A percentile compares a stretch with the other conserved stretches of the same genome.
Evolutionary conservation across 805 yeast genomes (phyloP).

Genomic region (Zygosaccharomyces rouxii): DNA sequence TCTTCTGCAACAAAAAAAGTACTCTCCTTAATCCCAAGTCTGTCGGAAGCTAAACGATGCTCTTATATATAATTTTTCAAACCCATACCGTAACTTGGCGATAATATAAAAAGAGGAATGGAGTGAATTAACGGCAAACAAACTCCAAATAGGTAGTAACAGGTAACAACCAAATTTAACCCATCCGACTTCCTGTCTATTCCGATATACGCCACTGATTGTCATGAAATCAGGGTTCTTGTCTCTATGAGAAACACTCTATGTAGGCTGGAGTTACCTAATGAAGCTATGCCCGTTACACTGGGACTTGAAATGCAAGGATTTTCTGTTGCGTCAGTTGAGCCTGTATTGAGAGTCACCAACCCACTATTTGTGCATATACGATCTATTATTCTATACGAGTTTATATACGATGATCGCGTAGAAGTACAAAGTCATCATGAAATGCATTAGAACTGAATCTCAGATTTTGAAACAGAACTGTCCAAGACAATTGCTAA

Average conservation of each 20-base stretch:
- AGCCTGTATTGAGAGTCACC: neutral
- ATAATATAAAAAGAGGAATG: neutral
- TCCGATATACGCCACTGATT: neutral
- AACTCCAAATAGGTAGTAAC: neutral
- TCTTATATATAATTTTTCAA: conserved; percentile 4
- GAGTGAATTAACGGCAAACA: neutral
- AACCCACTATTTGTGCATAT: neutral
- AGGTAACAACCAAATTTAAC: neutral
- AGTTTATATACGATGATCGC: neutral
- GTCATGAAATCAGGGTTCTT: neutral
- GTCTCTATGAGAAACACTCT: neutral
- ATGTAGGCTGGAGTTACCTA: conserved; percentile 1
- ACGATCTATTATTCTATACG: no score
- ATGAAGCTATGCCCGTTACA: neutral
- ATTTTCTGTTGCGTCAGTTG: neutral
- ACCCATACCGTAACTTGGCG: conserved; percentile 5
- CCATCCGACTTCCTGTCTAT: neutral
- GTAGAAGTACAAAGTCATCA: no score
- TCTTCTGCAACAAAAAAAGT: neutral
- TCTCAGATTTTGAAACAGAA: no score
- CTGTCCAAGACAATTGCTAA: no score
- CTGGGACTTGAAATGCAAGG: neutral
- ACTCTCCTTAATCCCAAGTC: neutral
- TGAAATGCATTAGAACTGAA: no score
- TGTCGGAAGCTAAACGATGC: neutral